Evolutionary conservation across 192 early-diverging fungal genomes (phyloP).

Genomic region (Umbelopsis sp.): DNA sequence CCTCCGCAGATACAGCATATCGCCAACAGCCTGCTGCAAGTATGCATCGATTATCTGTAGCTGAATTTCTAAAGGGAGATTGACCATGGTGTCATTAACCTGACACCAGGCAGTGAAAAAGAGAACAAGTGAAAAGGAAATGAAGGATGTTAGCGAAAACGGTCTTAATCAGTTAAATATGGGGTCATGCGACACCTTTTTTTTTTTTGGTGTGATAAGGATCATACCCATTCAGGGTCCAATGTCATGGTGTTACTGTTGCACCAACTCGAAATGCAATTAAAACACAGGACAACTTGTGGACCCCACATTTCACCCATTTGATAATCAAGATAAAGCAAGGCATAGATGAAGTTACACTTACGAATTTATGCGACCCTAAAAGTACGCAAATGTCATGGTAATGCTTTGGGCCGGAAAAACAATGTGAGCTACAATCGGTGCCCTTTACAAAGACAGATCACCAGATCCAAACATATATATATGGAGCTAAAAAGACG

Average conservation of each 20-base stretch:
- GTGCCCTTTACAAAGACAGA: no score
- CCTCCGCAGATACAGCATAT: background rate
- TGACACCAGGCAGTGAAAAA: background rate
- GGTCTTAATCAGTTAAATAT: no score
- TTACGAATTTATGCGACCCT: background rate
- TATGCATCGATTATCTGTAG: background rate
- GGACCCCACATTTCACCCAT: background rate
- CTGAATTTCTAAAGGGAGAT: background rate
- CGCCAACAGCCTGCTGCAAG: background rate
- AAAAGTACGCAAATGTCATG: background rate
- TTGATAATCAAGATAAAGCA: background rate
- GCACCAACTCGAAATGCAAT: background rate
- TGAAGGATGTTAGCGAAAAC: background rate
- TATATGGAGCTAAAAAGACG: no score
- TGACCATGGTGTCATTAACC: background rate
- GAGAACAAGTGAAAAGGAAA: background rate
- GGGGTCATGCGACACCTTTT: background rate
- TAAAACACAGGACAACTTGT: background rate
- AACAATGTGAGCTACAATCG: no score
- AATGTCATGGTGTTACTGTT: background rate
- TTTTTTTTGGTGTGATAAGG: background rate
- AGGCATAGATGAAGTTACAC: background rate
- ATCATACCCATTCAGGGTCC: conserved; percentile 1
- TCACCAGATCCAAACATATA: no score
- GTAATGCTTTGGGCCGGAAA: no score